These are phyloP conservation scores for Pseudogymnoascus pannorum DNA, from an alignment of 2,329 filamentous ascomycete species.

Conservation along the genomic window DNA sequence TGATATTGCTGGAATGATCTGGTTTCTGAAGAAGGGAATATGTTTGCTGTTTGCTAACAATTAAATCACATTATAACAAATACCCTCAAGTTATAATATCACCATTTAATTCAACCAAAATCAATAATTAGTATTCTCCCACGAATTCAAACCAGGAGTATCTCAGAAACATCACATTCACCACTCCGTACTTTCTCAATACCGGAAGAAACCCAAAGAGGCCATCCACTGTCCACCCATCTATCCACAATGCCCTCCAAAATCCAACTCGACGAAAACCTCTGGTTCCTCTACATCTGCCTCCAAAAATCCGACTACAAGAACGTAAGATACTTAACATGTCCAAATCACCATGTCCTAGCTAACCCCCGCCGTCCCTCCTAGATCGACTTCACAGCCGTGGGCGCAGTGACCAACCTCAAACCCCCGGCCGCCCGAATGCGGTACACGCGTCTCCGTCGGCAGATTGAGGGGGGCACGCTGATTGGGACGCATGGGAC, in stretches of 20 bases:
- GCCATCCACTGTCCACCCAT: no score
- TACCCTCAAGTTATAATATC: neutral
- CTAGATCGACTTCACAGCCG: conserved; percentile 34
- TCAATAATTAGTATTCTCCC: neutral
- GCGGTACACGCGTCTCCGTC: conserved; percentile 31
- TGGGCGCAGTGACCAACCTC: conserved; percentile 29
- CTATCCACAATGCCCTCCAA: conserved; percentile 33
- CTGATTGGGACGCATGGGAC: conserved; percentile 23
- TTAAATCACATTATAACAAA: neutral
- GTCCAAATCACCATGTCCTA: no score
- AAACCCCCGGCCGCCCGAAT: conserved; percentile 33
- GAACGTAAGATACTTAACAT: conserved; percentile 29
- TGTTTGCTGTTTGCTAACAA: neutral
- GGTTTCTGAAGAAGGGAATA: neutral
- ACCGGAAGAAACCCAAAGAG: no score
- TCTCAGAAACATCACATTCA: neutral
- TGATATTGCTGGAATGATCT: neutral
- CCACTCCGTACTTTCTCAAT: no score
- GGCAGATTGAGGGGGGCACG: conserved; percentile 27
- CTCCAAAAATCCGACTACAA: conserved; percentile 33
- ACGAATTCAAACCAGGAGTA: neutral
- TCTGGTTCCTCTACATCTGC: conserved; percentile 37
- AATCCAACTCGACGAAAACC: conserved; percentile 32
- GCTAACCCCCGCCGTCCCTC: no score
- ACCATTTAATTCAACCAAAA: neutral